Evolutionary conservation across 768 basidiomycete genomes (phyloP).

Genomic region (Candolleomyces eurysporus): DNA sequence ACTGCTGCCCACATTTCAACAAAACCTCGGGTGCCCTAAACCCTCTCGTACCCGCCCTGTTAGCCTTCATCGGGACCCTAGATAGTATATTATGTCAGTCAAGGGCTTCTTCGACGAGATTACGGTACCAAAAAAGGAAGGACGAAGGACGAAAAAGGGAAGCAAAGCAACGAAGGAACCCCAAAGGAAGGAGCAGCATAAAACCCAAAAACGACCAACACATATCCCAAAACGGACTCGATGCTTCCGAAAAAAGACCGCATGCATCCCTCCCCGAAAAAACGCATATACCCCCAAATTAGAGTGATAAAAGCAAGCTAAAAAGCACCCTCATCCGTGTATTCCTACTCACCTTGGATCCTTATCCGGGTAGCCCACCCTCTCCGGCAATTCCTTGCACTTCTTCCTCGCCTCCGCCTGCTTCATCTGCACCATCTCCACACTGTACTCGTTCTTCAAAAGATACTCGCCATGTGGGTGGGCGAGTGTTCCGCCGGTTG

Average conservation of each 20-base stretch:
- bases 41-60: slow-evolving; percentile 94
- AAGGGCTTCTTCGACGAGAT: too few relatives aligned
- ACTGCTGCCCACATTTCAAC: slow-evolving; percentile 91
- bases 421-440: slow-evolving; percentile 49
- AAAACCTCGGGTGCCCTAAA: slow-evolving; percentile 97
- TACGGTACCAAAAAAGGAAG: neutral
- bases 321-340: too few relatives aligned
- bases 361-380: slow-evolving; percentile 75
- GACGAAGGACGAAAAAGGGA: too few relatives aligned
- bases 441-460: slow-evolving; percentile 42
- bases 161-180: too few relatives aligned
- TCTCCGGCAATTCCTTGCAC: slow-evolving; percentile 54
- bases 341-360: slow-evolving; percentile 56
- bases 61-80: slow-evolving; percentile 85
- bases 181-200: too few relatives aligned
- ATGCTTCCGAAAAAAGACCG: too few relatives aligned
- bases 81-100: neutral
- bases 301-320: too few relatives aligned
- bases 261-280: too few relatives aligned
- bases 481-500: slow-evolving; percentile 44
- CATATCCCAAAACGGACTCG: too few relatives aligned
- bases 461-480: slow-evolving; percentile 68
- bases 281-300: too few relatives aligned
- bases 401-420: slow-evolving; percentile 62
- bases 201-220: too few relatives aligned